A percentile compares a stretch with the other conserved stretches of the same genome.
Evolutionary conservation across 257 asterid genomes (phyloP).

Genomic region (Fraxinus cuspidata): DNA sequence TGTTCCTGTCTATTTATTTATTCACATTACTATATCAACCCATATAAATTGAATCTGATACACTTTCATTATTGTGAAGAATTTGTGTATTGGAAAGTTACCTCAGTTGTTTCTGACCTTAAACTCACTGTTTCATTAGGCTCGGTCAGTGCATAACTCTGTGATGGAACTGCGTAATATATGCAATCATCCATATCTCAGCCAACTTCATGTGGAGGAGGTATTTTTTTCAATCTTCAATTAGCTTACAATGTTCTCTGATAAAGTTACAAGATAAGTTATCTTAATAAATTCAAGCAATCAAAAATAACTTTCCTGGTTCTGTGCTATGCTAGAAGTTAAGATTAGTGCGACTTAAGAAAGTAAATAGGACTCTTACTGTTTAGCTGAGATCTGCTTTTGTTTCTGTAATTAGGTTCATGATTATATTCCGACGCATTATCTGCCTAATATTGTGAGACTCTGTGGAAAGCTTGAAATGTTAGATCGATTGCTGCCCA

Average conservation of each 20-base stretch:
- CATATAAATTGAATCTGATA: conserved; percentile 15
- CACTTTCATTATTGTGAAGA: neutral
- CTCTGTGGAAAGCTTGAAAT: conserved; percentile 99
- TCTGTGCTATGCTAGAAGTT: neutral
- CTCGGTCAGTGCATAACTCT: conserved; percentile 93
- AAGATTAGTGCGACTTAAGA: conserved; percentile 15
- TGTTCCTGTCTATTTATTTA: neutral
- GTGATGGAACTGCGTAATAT: conserved; percentile 98
- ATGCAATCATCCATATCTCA: conserved; percentile 98
- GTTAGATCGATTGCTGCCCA: conserved; percentile 90
- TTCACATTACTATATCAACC: neutral
- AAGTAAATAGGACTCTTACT: conserved; percentile 3
- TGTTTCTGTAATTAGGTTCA: conserved; percentile 63
- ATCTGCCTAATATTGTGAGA: conserved; percentile 79
- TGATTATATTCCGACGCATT: conserved; percentile 81
- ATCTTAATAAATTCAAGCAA: conserved; percentile 12
- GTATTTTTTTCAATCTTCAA: conserved; percentile 42
- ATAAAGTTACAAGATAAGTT: neutral
- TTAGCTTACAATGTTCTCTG: conserved; percentile 7
- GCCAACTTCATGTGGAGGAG: conserved; percentile 99
- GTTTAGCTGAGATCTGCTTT: conserved; percentile 5
- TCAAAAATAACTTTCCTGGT: neutral
- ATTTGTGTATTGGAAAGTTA: neutral
- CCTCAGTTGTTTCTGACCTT: conserved; percentile 20
- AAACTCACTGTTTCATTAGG: conserved; percentile 47